These are phyloP conservation scores for Sarocladium brachiariae DNA, from an alignment of 2,329 filamentous ascomycete species.

Conservation along the genomic window DNA sequence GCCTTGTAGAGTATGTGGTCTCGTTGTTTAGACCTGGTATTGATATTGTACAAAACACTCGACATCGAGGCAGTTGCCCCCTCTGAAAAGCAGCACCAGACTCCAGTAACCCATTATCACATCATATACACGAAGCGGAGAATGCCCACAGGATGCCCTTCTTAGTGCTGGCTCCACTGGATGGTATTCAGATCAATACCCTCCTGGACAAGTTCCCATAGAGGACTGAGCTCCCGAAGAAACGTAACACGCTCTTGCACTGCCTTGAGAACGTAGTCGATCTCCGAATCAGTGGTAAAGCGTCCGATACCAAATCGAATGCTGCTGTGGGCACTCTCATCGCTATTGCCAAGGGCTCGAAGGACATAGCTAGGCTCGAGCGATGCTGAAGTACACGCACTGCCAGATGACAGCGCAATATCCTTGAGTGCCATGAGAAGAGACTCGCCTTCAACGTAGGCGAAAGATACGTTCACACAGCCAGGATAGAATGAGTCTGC, in stretches of 20 bases:
- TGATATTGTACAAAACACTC: constrained; percentile 1
- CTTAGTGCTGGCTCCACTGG: constrained; percentile 93
- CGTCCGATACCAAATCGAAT: constrained; percentile 96
- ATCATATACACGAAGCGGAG: constrained; percentile 4
- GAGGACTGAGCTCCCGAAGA: constrained; percentile 84
- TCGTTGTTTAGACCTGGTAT: background rate
- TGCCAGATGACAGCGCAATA: constrained; percentile 92
- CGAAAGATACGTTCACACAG: constrained; percentile 97
- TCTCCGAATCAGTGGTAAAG: constrained; percentile 91
- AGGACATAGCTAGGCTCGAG: constrained; percentile 95
- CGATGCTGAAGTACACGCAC: constrained; percentile 93
- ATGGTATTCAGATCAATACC: constrained; percentile 93
- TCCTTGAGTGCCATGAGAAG: constrained; percentile 98
- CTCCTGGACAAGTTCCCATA: constrained; percentile 98
- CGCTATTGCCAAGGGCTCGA: constrained; percentile 87
- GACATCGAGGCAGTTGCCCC: constrained; percentile 2
- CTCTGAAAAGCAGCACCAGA: background rate
- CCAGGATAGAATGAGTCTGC: constrained; percentile 81
- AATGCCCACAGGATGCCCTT: background rate
- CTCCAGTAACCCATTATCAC: background rate
- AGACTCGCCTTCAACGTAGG: constrained; percentile 96
- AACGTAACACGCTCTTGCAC: constrained; percentile 87
- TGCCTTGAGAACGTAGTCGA: constrained; percentile 95
- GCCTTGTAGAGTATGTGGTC: background rate
- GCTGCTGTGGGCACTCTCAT: constrained; percentile 95